Base-by-base conservation (phyloP, 2,329 filamentous ascomycete genomes). In the Massarina eburnea region DNA sequence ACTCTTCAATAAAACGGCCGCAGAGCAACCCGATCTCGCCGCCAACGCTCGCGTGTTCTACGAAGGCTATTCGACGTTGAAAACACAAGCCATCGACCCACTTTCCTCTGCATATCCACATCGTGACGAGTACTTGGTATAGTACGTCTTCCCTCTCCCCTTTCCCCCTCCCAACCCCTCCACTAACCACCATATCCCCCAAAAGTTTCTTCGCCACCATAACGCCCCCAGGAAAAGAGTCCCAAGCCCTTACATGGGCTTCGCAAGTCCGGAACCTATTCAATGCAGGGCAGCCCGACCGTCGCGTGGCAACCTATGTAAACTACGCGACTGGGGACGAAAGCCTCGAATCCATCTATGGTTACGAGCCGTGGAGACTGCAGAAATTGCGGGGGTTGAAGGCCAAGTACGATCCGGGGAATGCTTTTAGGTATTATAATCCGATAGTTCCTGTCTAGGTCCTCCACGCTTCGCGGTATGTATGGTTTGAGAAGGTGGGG, bases 301-400 rank as follows among this genome's bases (percentile, higher is more conserved):
- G 30, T 8, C 30, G 30, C 6, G 30, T 15, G 7, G 8, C n/a
- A 33, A 33, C 58, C 2, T 71, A 71, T 41, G 58, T 70, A 1
- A 70, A 71, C 43, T 71, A 70, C 43, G 34, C 67, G 2, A 55
- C 57, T 42, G 64, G 66, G 8, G 54, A 60, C 15, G 68, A 71
- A 42, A 48, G 48, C 1, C 48, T 57, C 10, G 48, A 63, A 42
- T 49, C 47, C 0, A 51, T 63, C 45, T 72, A 71, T 44, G 68
- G 68, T 1, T 61, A 60, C 15, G 62, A 70, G 41, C 10, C 46
- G 3, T 68, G 64, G 64, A 51, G 65, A 17, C 41, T 68, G 32
- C 41, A 64, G 30, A 63, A 54, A 43, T 55, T 72, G 8, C 46
- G 51, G 44, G 51, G 41, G 1, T 43, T 72, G 24, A 72, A 72